Evolutionary conservation across 768 basidiomycete species (phyloP), one percentile per base, ranked within the genome.

Genomic region (Albatrellus ellisii): DNA sequence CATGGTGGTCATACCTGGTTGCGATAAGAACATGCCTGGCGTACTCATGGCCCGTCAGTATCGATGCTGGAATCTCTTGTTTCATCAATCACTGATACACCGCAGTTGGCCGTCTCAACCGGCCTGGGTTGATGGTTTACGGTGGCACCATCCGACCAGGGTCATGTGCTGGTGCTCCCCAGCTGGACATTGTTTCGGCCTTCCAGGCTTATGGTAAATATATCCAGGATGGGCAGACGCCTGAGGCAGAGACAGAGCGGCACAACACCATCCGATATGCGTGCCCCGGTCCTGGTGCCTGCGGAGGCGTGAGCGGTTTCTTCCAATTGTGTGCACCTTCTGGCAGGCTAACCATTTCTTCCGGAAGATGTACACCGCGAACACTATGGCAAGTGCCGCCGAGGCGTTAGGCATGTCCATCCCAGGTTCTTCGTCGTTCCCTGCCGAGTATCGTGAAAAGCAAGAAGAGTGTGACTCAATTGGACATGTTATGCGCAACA

Each of bases 11-110:
- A 70, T 99, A 41, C 95, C 95, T 17, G 95, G 92, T 29, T 98
- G 90, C 58, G 94, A 99, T 68, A 99, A 99, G 67, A 99, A 99
- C 65, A 98, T 99, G 94, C 95, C 95, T n/a, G 95, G 95, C 47
- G 92, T 95, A 27, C 68, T 97, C 53, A 99, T 99, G 74, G 95
- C 90, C 36, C 75, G 87, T 89, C 54, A 64, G 85, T 75, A 21
- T 10, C 38, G 41, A 38, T 17, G 39, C 24, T 41, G 22, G 26
- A 41, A 51, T 44, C 8, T 11, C 26, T 33, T 24, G 21, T 10
- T 22, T 27, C 21, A 6, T 40, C 27, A 22, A 35, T 21, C 24
- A 31, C 6, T 21, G 37, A 25, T 12, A 12, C 36, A 26, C 25
- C 15, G 32, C 51, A 90, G 87, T 99, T 40, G 95, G 94, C 38